Conservation (phyloP, 2,329 filamentous ascomycete species). For the Xylariaceae sp. region DNA sequence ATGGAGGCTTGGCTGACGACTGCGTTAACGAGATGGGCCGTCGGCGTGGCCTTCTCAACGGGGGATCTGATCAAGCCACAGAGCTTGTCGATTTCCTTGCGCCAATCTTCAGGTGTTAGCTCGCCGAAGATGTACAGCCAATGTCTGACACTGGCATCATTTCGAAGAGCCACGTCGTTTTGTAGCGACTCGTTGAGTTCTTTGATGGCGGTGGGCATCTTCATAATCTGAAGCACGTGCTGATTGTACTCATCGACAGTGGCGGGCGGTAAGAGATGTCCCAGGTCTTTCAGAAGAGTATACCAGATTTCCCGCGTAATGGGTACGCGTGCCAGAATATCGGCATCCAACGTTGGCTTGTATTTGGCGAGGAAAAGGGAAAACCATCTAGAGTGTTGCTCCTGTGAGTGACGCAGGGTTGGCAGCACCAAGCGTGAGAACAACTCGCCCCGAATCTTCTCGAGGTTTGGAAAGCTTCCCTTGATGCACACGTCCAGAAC, state of each 20-base stretch:
- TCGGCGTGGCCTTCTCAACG: conserved; percentile 1
- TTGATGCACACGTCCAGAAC: not conserved
- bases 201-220: not conserved
- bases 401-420: conserved; percentile 10
- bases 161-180: conserved; percentile 8
- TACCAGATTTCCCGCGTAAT: conserved; percentile 10
- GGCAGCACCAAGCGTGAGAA: conserved; percentile 15
- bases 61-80: not conserved
- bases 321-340: conserved; percentile 10
- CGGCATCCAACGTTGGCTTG: not conserved
- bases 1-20: conserved; percentile 9
- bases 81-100: not conserved
- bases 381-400: conserved; percentile 14
- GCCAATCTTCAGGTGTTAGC: not conserved
- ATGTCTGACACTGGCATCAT: conserved; percentile 9
- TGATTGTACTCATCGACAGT: conserved; percentile 10
- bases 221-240: conserved; percentile 1
- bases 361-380: conserved; percentile 15
- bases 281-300: conserved; percentile 1
- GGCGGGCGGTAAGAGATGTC: conserved; percentile 4
- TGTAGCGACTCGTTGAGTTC: conserved; percentile 2
- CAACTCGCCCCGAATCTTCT: conserved; percentile 5
- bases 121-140: conserved; percentile 13
- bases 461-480: conserved; percentile 1
- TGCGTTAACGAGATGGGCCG: not conserved